Conservation (phyloP, 202 grass and related monocot genomes). For the Schoenoplectus tabernaemontani region DNA sequence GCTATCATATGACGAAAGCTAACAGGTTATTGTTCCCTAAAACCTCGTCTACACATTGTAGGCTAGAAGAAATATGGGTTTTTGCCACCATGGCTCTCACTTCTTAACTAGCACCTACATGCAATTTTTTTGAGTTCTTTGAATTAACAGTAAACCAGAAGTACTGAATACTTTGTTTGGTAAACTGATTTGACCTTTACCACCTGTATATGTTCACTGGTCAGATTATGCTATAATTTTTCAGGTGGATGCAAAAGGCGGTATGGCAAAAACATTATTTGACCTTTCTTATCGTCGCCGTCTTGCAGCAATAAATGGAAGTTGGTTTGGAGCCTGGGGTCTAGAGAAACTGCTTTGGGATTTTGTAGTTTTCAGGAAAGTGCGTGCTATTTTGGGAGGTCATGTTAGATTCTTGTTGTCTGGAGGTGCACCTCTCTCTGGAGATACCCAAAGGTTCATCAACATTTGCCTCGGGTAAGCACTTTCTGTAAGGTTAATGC, state of each 20-base stretch:
- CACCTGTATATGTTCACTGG: background rate
- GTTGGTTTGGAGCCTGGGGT: slow-evolving; percentile 95
- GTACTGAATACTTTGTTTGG: background rate
- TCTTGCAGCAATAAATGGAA: slow-evolving; percentile 82
- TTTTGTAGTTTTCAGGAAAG: slow-evolving; percentile 73
- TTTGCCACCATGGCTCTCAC: background rate
- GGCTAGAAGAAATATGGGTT: background rate
- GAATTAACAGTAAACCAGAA: background rate
- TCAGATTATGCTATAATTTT: too few relatives aligned
- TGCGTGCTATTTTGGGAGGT: slow-evolving; percentile 73
- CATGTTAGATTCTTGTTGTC: slow-evolving; percentile 67
- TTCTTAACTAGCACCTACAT: background rate
- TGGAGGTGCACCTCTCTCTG: slow-evolving; percentile 82
- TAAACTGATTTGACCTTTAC: background rate
- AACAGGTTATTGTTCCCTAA: background rate
- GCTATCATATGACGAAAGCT: background rate
- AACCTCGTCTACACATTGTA: too few relatives aligned
- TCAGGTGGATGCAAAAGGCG: slow-evolving; percentile 87
- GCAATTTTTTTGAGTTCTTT: background rate
- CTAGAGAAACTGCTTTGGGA: slow-evolving; percentile 87
- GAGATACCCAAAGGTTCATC: slow-evolving; percentile 92
- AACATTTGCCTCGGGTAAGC: slow-evolving; percentile 98
- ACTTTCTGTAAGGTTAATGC: slow-evolving; percentile 21
- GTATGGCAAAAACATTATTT: slow-evolving; percentile 75
- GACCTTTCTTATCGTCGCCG: slow-evolving; percentile 67